Conservation (phyloP, 2,329 filamentous ascomycete genomes). For the Aspergillus sp. region DNA sequence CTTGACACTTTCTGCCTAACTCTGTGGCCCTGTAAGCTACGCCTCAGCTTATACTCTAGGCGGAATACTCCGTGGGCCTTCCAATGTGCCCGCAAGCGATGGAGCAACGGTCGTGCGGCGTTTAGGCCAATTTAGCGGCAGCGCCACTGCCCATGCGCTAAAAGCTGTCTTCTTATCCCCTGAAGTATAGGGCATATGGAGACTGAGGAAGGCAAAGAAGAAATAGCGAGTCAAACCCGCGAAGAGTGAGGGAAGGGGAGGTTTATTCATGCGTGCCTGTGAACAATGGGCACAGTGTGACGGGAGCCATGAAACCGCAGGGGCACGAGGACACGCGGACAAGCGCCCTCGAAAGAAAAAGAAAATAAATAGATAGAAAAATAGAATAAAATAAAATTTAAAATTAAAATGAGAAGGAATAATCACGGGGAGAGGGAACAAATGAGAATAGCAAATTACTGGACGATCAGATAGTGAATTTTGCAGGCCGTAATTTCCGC, state of each 20-base stretch:
- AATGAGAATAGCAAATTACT: conserved; percentile 7
- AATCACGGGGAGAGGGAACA: background rate
- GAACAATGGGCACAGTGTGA: background rate
- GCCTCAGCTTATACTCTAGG: background rate
- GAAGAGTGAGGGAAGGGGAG: background rate
- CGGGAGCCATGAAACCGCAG: background rate
- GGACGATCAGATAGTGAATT: conserved; percentile 18
- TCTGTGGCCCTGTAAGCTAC: background rate
- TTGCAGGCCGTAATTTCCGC: conserved; percentile 1
- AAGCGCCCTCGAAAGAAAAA: too few species aligned
- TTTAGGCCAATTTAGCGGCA: background rate
- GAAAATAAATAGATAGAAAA: too few species aligned
- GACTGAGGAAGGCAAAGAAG: background rate
- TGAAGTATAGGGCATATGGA: background rate
- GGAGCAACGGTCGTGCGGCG: background rate
- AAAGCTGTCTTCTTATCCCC: background rate
- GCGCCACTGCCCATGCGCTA: background rate
- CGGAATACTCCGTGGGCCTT: background rate
- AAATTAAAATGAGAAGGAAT: background rate
- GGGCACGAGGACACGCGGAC: background rate
- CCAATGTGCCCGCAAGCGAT: background rate
- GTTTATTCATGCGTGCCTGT: background rate
- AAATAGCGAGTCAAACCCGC: too few species aligned
- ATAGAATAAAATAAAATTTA: background rate
- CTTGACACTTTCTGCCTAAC: conserved; percentile 2